Evolutionary conservation across 306 rosid species (phyloP).

Genomic region (Styphnolobium japonicum): DNA sequence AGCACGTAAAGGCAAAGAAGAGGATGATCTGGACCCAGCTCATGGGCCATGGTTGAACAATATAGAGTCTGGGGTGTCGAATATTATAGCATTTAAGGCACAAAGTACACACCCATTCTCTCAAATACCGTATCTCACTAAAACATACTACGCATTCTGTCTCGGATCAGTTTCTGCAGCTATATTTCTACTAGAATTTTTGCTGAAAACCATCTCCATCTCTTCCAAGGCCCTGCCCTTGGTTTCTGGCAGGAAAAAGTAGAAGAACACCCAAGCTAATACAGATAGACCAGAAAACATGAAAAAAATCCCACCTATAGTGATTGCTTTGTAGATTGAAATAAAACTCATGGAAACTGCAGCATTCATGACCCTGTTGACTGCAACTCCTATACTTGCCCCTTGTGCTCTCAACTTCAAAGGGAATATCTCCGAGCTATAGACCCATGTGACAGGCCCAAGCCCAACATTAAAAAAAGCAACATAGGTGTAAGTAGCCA

Average conservation of each 20-base stretch:
- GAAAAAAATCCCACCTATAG: conserved; percentile 78
- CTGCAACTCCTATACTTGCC: conserved; percentile 64
- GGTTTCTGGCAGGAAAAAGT: conserved; percentile 70
- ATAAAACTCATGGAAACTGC: conserved; percentile 60
- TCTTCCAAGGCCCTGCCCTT: conserved; percentile 78
- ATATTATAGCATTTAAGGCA: background rate
- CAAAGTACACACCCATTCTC: background rate
- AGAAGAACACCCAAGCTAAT: conserved; percentile 68
- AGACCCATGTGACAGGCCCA: conserved; percentile 83
- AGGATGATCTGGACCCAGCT: background rate
- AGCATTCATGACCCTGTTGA: conserved; percentile 70
- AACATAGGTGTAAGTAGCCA: conserved; percentile 46
- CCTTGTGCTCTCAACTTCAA: conserved; percentile 76
- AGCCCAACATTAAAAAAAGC: conserved; percentile 71
- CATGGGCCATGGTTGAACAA: background rate
- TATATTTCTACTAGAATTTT: background rate
- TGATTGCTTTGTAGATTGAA: conserved; percentile 60
- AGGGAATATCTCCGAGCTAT: conserved; percentile 79
- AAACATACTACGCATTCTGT: background rate
- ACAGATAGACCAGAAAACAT: conserved; percentile 64
- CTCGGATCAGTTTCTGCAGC: background rate
- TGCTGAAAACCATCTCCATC: conserved; percentile 57
- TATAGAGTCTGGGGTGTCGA: background rate
- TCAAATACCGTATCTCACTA: background rate
- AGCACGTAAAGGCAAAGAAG: too few relatives aligned